Conservation (phyloP, 768 basidiomycete genomes). For the Hygrophoropsis aurantiaca region DNA sequence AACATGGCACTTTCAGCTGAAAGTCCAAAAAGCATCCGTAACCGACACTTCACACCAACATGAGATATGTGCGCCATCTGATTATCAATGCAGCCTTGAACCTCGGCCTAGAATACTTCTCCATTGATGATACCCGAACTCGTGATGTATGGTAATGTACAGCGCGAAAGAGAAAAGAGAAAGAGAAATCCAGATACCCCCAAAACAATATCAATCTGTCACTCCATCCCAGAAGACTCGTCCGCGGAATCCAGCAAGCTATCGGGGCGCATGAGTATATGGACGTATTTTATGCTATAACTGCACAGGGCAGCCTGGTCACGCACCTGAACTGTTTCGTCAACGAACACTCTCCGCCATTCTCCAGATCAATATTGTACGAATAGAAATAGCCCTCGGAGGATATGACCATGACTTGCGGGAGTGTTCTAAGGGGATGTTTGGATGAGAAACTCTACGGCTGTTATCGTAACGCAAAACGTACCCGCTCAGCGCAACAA, state of each 20-base stretch:
- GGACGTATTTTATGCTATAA: no score
- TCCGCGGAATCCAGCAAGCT: background rate
- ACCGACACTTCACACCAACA: no score
- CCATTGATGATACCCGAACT: background rate
- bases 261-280: no score
- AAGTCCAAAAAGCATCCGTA: background rate
- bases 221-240: constrained; percentile 1
- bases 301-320: no score
- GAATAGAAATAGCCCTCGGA: constrained; percentile 95
- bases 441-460: background rate
- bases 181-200: background rate
- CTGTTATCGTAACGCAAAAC: no score
- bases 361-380: constrained; percentile 94
- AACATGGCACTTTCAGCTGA: background rate
- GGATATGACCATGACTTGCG: constrained; percentile 96
- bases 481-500: constrained; percentile 88
- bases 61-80: no score
- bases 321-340: constrained; percentile 88
- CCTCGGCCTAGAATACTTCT: background rate
- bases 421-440: constrained; percentile 64
- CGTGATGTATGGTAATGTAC: background rate
- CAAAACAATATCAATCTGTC: background rate
- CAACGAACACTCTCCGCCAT: constrained; percentile 91
- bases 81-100: no score
- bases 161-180: background rate